Conservation (phyloP, 805 yeast species). For the Candida chilensis region DNA sequence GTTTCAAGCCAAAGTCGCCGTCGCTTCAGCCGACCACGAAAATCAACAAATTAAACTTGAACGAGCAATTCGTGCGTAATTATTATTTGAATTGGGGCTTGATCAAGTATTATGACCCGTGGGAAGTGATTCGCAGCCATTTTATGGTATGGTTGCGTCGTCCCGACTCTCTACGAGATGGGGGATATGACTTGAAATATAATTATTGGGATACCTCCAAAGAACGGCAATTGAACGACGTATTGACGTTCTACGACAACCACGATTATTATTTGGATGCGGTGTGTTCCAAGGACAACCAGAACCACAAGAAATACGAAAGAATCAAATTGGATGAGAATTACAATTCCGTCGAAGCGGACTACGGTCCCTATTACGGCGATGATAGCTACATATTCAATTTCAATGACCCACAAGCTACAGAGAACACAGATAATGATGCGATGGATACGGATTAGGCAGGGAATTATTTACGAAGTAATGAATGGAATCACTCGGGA, state of each 20-base stretch:
- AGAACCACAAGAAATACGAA: too few species aligned
- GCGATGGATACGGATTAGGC: neutral
- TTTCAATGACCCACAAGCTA: too few species aligned
- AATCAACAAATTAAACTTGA: neutral
- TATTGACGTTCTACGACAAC: too few species aligned
- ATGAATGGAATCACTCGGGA: too few species aligned
- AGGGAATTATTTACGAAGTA: too few species aligned
- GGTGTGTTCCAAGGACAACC: too few species aligned
- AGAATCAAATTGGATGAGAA: too few species aligned
- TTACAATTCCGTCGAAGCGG: neutral
- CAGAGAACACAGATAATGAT: too few species aligned
- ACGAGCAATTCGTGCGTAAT: neutral
- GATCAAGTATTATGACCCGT: neutral
- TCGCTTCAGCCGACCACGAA: too few species aligned
- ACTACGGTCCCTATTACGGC: constrained; percentile 1
- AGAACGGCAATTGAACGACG: neutral
- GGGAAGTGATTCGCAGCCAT: neutral
- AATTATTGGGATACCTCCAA: neutral
- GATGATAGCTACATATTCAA: neutral
- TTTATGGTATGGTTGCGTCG: neutral
- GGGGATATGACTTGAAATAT: neutral
- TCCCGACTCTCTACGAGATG: neutral
- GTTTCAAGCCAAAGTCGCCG: neutral
- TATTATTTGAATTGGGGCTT: neutral
- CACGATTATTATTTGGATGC: too few species aligned